These are phyloP conservation scores for Entonaema liquescens DNA, from an alignment of 495 filamentous ascomycete species.

Conservation along the genomic window DNA sequence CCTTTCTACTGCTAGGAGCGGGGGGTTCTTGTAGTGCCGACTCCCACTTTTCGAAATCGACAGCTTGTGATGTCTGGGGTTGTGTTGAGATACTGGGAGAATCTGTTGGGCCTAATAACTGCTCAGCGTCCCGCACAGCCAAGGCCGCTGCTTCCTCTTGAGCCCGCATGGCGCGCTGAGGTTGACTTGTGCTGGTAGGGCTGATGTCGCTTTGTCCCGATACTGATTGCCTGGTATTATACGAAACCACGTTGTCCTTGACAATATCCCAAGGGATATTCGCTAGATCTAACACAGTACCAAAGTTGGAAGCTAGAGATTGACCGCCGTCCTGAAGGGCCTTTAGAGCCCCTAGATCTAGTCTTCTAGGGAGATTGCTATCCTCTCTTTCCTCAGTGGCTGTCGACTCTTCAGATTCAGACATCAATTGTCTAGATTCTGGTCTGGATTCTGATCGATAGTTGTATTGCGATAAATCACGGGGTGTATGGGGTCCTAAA, in stretches of 20 bases:
- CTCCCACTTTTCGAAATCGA: slow-evolving; percentile 13
- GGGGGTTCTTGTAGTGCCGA: background rate
- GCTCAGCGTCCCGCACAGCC: background rate
- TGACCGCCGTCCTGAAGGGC: background rate
- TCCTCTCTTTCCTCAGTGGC: background rate
- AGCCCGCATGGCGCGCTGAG: background rate
- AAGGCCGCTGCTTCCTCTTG: background rate
- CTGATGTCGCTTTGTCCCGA: slow-evolving; percentile 2
- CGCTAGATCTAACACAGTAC: background rate
- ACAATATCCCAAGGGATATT: slow-evolving; percentile 14
- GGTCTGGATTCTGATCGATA: background rate
- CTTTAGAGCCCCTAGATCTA: slow-evolving; percentile 4
- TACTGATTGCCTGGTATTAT: slow-evolving; percentile 1
- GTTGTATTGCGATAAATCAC: slow-evolving; percentile 4
- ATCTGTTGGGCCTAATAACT: background rate
- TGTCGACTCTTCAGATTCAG: slow-evolving; percentile 4
- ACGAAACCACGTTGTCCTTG: slow-evolving; percentile 6
- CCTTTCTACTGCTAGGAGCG: slow-evolving; percentile 6
- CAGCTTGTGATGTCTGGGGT: background rate
- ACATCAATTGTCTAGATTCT: background rate
- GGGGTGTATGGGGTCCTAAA: background rate
- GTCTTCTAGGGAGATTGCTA: slow-evolving; percentile 9
- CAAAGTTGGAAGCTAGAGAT: slow-evolving; percentile 4
- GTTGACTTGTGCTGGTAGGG: background rate
- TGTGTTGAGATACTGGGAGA: background rate